phyloP scores from a whole-genome alignment of 2,329 filamentous ascomycete genomes.

The Alternaria burnsii region DNA sequence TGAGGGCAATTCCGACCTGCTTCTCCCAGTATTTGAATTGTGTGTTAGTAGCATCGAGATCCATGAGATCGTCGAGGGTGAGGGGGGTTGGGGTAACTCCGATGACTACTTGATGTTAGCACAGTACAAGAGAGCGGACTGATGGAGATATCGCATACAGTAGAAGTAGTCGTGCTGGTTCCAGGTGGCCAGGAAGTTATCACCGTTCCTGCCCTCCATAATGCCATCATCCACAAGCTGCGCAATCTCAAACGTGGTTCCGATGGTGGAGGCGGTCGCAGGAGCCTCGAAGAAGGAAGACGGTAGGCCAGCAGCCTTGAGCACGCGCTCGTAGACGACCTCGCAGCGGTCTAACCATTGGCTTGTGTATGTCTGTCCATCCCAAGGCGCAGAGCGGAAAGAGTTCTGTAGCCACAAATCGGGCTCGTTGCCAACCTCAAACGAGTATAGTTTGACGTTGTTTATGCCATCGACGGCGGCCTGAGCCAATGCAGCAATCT shows the following conservation, averaged over 20 bases:
- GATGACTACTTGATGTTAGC: conserved; percentile 49
- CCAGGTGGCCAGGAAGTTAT: conserved; percentile 55
- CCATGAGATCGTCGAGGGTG: conserved; percentile 57
- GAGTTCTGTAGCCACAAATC: conserved; percentile 56
- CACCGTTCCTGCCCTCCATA: conserved; percentile 46
- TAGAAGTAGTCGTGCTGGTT: conserved; percentile 66
- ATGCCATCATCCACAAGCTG: conserved; percentile 55
- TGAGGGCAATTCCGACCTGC: conserved; percentile 54
- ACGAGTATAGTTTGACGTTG: conserved; percentile 53
- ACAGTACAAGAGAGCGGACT: background rate
- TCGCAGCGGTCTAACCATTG: conserved; percentile 58
- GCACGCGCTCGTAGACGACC: conserved; percentile 56
- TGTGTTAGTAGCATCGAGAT: conserved; percentile 56
- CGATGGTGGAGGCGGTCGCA: conserved; percentile 61
- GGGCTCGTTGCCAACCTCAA: conserved; percentile 57
- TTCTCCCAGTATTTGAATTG: conserved; percentile 59
- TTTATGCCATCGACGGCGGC: conserved; percentile 49
- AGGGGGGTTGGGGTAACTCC: conserved; percentile 56
- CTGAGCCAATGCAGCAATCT: conserved; percentile 55
- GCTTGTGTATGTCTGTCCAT: conserved; percentile 54
- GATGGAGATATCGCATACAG: conserved; percentile 37
- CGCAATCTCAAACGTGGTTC: conserved; percentile 59
- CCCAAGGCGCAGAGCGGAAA: conserved; percentile 57
- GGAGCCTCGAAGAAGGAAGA: conserved; percentile 60
- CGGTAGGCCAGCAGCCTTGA: conserved; percentile 52